Percentiles rank a stretch among this genome's conserved stretches.
These are phyloP conservation scores for Iris pallida DNA, from an alignment of 116 monocot genomes.

Conservation along the genomic window DNA sequence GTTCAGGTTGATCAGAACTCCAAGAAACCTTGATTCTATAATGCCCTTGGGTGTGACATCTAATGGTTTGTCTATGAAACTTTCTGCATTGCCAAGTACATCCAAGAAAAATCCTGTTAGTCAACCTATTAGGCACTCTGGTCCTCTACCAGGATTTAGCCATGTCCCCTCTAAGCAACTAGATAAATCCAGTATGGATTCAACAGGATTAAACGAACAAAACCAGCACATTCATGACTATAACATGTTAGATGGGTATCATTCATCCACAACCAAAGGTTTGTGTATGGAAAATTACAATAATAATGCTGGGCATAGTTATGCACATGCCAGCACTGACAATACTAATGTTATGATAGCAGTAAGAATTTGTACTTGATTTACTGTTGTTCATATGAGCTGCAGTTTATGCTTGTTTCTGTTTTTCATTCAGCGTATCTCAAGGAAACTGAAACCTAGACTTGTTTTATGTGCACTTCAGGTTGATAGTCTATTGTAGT, in stretches of 20 bases:
- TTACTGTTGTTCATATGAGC: background rate
- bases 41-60: constrained; percentile 20
- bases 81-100: constrained; percentile 21
- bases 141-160: constrained; percentile 89
- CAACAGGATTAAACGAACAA: constrained; percentile 17
- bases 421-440: too few relatives aligned
- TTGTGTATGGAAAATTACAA: constrained; percentile 7
- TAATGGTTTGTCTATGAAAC: constrained; percentile 28
- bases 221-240: constrained; percentile 58
- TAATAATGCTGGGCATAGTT: constrained; percentile 15
- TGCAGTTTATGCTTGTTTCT: background rate
- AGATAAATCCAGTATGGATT: constrained; percentile 9
- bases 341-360: constrained; percentile 13
- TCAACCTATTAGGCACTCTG: constrained; percentile 64
- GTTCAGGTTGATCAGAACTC: constrained; percentile 51
- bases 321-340: constrained; percentile 12
- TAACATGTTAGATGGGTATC: constrained; percentile 81
- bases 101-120: constrained; percentile 76
- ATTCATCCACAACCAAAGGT: constrained; percentile 31
- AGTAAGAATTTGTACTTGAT: constrained; percentile 26
- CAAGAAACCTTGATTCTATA: constrained; percentile 48
- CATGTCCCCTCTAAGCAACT: constrained; percentile 32
- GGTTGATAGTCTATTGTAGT: constrained; percentile 23
- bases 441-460: background rate
- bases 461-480: constrained; percentile 4